These are phyloP conservation scores for Prunus mongolica DNA, from an alignment of 306 rosid species.

Conservation along the genomic window DNA sequence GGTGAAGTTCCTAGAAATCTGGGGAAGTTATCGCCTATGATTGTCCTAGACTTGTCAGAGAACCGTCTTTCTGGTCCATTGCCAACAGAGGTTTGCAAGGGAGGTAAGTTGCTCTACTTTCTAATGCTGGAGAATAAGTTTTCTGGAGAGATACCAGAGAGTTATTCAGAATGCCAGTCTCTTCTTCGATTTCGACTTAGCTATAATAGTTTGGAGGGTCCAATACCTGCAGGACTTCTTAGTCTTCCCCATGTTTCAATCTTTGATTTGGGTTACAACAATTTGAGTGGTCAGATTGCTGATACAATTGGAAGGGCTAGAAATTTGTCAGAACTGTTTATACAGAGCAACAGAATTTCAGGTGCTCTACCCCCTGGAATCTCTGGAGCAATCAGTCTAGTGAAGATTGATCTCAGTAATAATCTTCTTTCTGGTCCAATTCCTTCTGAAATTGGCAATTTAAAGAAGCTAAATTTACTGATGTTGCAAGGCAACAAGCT, in stretches of 20 bases:
- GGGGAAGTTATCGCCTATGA: constrained; percentile 63
- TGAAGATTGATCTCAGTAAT: constrained; percentile 81
- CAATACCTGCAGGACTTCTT: constrained; percentile 65
- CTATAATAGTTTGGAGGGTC: constrained; percentile 55
- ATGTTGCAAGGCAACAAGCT: constrained; percentile 76
- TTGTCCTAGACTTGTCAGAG: constrained; percentile 81
- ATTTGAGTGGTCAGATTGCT: constrained; percentile 57
- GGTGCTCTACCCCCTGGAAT: constrained; percentile 70
- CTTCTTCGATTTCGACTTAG: constrained; percentile 83
- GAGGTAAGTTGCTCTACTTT: constrained; percentile 64
- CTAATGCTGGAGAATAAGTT: constrained; percentile 68
- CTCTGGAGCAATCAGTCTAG: constrained; percentile 57
- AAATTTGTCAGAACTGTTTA: constrained; percentile 75
- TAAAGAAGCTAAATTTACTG: constrained; percentile 65
- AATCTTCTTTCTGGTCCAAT: constrained; percentile 76
- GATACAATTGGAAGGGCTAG: constrained; percentile 48
- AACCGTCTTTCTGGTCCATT: constrained; percentile 66
- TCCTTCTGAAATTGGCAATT: constrained; percentile 71
- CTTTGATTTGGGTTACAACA: constrained; percentile 65
- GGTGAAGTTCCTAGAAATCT: constrained; percentile 72
- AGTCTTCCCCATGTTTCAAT: constrained; percentile 75
- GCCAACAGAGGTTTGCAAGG: constrained; percentile 66
- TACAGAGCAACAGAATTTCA: constrained; percentile 76
- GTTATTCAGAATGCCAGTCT: constrained; percentile 52
- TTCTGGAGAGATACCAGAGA: constrained; percentile 67